phyloP scores from a whole-genome alignment of 2,329 filamentous ascomycete genomes.

The Verticillium alfalfae region DNA sequence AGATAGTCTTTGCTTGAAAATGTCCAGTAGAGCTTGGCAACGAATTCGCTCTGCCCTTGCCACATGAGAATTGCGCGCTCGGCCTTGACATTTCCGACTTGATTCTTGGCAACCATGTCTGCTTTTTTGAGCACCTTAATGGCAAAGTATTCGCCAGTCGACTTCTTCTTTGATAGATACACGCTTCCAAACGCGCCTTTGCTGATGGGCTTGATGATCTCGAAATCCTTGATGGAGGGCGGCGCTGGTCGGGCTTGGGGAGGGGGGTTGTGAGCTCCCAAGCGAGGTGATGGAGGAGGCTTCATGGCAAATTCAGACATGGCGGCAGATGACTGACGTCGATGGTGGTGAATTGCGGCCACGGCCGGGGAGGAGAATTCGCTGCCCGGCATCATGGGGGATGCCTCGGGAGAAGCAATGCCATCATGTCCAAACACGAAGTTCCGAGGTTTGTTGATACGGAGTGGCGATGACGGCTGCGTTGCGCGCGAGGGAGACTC shows the following conservation, averaged over 20 bases:
- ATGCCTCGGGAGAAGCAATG: conserved; percentile 79
- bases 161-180: conserved; percentile 97
- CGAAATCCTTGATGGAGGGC: conserved; percentile 97
- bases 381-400: conserved; percentile 76
- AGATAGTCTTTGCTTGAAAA: conserved; percentile 99
- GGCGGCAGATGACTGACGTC: conserved; percentile 85
- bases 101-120: conserved; percentile 99
- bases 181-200: conserved; percentile 98
- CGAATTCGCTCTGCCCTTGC: conserved; percentile 98
- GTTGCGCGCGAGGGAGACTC: conserved; percentile 77
- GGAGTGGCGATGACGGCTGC: conserved; percentile 77
- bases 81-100: conserved; percentile 98
- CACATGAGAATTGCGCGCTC: conserved; percentile 99
- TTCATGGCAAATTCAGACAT: conserved; percentile 64
- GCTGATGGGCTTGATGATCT: conserved; percentile 99
- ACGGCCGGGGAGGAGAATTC: conserved; percentile 75
- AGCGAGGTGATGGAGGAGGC: conserved; percentile 74
- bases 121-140: conserved; percentile 99
- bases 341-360: conserved; percentile 60
- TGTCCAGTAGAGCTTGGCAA: conserved; percentile 98
- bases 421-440: conserved; percentile 55
- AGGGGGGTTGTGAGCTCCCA: conserved; percentile 71
- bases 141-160: conserved; percentile 95
- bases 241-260: conserved; percentile 84
- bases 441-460: conserved; percentile 74